phyloP scores from a whole-genome alignment of 768 basidiomycete genomes.

The Steccherinum ochraceum region DNA sequence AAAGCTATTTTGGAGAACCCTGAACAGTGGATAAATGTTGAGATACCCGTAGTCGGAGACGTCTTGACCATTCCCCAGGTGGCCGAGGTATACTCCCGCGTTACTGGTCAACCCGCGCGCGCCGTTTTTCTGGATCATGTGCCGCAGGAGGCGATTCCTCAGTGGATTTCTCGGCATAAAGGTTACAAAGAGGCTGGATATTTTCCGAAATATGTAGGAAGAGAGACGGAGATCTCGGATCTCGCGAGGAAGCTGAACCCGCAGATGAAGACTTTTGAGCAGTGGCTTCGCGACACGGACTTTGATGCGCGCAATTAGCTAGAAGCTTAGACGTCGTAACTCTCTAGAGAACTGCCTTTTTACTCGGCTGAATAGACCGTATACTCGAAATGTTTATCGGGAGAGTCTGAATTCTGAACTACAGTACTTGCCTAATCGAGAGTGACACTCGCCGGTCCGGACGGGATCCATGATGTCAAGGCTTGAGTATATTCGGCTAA shows the following conservation, averaged over 20 bases:
- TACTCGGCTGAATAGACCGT: neutral
- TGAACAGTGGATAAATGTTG: constrained; percentile 2
- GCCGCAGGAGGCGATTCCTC: constrained; percentile 3
- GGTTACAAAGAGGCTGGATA: constrained; percentile 6
- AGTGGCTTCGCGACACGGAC: neutral
- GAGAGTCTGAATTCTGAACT: neutral
- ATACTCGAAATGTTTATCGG: neutral
- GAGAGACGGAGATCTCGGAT: constrained; percentile 1
- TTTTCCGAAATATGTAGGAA: constrained; percentile 6
- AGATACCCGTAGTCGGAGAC: constrained; percentile 7
- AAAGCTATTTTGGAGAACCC: constrained; percentile 6
- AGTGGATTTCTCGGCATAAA: constrained; percentile 1
- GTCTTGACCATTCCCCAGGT: constrained; percentile 4
- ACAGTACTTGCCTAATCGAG: neutral
- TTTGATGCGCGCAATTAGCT: neutral
- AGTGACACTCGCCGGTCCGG: too few relatives aligned
- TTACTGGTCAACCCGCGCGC: constrained; percentile 4
- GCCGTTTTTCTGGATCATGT: constrained; percentile 7
- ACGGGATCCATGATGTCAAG: neutral
- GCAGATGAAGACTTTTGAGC: constrained; percentile 4
- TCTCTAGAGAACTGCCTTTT: too few relatives aligned
- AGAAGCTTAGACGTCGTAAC: too few relatives aligned
- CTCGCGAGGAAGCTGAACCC: constrained; percentile 4
- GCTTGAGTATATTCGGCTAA: neutral
- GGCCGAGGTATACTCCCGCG: constrained; percentile 2